Evolutionary conservation across 495 filamentous ascomycete species (phyloP), one percentile per base, ranked within the genome.

Genomic region (Viridothelium virens): DNA sequence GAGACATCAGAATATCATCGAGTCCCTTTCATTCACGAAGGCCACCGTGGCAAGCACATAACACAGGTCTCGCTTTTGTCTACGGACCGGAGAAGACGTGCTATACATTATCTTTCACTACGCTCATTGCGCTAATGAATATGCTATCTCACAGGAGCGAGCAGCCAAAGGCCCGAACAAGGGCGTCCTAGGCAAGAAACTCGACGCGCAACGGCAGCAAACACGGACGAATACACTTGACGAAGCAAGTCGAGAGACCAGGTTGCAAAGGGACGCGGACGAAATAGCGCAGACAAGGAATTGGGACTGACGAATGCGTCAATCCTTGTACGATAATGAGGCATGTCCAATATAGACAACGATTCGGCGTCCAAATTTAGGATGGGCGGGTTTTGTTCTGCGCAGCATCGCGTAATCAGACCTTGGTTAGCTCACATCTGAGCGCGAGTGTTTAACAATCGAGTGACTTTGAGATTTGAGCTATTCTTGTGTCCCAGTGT

Each of bases 261-360:
- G 70, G 53, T 67, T 65, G n/a, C 63, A 67, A 31, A 41, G 71
- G 47, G 69, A 73, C 39, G 71, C 67, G 9, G 71, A 73, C 65
- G 67, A 62, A 18, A 48, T 25, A 18, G 69, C 69, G 5, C n/a
- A 68, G 56, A 64, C 69, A 10, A 67, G 71, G 59, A 65, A 64
- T 18, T 73, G 64, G 41, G 53, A 71, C 33, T 73, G 71, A 72
- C 14, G 11, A 14, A 9, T 53, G 48, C 48, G 18, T 44, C 14
- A 14, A 44, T 14, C 7, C 41, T 44, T 44, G 48, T 14, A 25
- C 12, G 48, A 53, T 14, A 14, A 14, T 34, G n/a, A 59, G 11
- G 53, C 7, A 59, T 36, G 31, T 53, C 14, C 48, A 18, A 53
- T 11, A 18, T 53, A 11, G 48, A 53, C 25, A 18, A 53, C 16